phyloP scores from a whole-genome alignment of 2,329 filamentous ascomycete genomes.

The Ceratocystis colombiana region DNA sequence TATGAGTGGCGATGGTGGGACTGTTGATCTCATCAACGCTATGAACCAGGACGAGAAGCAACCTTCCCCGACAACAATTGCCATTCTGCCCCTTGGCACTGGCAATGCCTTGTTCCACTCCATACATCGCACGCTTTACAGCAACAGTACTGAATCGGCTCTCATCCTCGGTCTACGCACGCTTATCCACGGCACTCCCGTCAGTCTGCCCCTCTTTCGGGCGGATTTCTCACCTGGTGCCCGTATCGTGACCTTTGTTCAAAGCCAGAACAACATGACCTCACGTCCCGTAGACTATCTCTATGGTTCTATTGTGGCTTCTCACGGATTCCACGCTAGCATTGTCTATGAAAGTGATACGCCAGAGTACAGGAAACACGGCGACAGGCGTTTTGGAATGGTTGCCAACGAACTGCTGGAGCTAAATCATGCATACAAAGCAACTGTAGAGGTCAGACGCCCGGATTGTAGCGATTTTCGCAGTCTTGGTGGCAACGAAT shows the following conservation, averaged over 20 bases:
- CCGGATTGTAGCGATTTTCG: slow-evolving; percentile 27
- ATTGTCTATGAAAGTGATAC: slow-evolving; percentile 90
- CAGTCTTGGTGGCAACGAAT: slow-evolving; percentile 33
- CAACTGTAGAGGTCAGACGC: slow-evolving; percentile 34
- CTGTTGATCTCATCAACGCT: slow-evolving; percentile 72
- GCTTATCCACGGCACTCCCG: slow-evolving; percentile 47
- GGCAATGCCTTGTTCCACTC: slow-evolving; percentile 57
- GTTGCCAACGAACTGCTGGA: slow-evolving; percentile 66
- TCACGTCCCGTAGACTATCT: slow-evolving; percentile 35
- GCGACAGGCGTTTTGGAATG: slow-evolving; percentile 70
- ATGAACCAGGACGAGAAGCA: slow-evolving; percentile 20
- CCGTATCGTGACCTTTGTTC: slow-evolving; percentile 35
- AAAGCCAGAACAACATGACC: slow-evolving; percentile 21
- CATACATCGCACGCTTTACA: slow-evolving; percentile 48
- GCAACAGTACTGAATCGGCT: slow-evolving; percentile 33
- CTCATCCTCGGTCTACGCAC: slow-evolving; percentile 45
- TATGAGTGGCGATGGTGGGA: slow-evolving; percentile 77
- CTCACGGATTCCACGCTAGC: slow-evolving; percentile 81
- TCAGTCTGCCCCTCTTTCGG: slow-evolving; percentile 51
- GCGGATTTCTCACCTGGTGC: slow-evolving; percentile 52
- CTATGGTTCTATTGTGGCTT: slow-evolving; percentile 73
- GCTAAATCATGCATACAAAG: slow-evolving; percentile 43
- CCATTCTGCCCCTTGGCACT: slow-evolving; percentile 52
- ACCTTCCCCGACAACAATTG: slow-evolving; percentile 37
- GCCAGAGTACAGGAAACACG: slow-evolving; percentile 64